Conservation (phyloP, 306 rosid genomes). For the Pueraria montana region DNA sequence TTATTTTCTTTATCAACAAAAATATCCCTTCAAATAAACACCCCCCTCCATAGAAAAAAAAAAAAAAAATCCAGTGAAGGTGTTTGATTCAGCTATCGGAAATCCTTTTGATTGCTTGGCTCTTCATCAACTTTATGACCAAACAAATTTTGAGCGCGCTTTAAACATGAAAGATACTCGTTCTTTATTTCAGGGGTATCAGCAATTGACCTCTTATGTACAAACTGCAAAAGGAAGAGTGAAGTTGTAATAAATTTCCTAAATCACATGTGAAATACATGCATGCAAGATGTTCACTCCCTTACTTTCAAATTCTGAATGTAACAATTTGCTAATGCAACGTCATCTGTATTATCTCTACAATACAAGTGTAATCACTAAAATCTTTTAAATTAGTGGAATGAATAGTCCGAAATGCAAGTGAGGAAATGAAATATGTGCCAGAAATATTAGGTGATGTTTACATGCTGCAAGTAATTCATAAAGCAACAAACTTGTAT, state of each 20-base stretch:
- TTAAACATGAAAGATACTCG: conserved; percentile 75
- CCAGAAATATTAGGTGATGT: background rate
- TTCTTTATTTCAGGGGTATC: conserved; percentile 71
- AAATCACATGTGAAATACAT: background rate
- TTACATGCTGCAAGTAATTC: conserved; percentile 1
- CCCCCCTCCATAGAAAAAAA: background rate
- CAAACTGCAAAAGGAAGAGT: conserved; percentile 66
- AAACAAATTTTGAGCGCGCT: conserved; percentile 65
- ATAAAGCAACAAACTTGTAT: conserved; percentile 21
- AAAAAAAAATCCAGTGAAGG: conserved; percentile 43
- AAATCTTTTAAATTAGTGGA: background rate
- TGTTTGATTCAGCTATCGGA: conserved; percentile 56
- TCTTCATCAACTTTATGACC: conserved; percentile 36
- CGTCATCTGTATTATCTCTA: background rate
- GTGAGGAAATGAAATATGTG: background rate
- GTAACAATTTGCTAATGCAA: no score
- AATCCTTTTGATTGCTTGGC: conserved; percentile 38
- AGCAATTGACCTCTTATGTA: conserved; percentile 52
- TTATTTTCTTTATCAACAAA: conserved; percentile 9
- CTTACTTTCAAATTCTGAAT: no score
- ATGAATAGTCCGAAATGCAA: background rate
- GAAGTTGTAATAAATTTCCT: background rate
- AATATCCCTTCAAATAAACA: conserved; percentile 39
- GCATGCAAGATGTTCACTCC: background rate
- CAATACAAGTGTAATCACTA: background rate